These are phyloP conservation scores for Hydnum rufescens DNA, from an alignment of 768 basidiomycete genomes.

Conservation along the genomic window DNA sequence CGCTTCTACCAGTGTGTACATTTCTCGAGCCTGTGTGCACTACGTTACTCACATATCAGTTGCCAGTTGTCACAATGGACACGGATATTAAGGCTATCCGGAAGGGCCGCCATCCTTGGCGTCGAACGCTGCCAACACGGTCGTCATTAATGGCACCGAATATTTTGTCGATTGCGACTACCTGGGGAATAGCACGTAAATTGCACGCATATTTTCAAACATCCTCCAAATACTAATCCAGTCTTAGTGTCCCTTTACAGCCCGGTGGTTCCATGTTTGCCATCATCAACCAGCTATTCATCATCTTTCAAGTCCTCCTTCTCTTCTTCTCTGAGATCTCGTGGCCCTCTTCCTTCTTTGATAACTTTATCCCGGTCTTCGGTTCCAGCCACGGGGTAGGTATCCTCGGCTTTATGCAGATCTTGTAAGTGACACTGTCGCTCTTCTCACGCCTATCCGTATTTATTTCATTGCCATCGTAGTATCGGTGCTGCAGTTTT, in stretches of 20 bases:
- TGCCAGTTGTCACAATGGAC: conserved; percentile 37
- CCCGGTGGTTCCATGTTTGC: conserved; percentile 85
- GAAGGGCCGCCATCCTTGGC: not conserved
- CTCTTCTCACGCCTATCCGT: not conserved
- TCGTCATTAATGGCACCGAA: conserved; percentile 28
- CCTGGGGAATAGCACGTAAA: conserved; percentile 48
- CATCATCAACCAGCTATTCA: conserved; percentile 68
- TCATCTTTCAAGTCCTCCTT: conserved; percentile 65
- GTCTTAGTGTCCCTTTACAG: conserved; percentile 52
- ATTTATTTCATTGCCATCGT: not conserved
- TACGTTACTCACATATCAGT: not conserved
- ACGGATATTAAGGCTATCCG: conserved; percentile 13
- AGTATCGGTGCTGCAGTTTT: conserved; percentile 34
- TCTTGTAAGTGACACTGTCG: conserved; percentile 33
- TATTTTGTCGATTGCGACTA: conserved; percentile 43
- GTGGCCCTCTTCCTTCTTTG: conserved; percentile 62
- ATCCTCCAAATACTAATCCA: not conserved
- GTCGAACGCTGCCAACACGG: conserved; percentile 20
- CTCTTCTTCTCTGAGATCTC: conserved; percentile 70
- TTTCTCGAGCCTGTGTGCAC: not conserved
- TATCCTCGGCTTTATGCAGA: conserved; percentile 71
- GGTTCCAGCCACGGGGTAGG: conserved; percentile 73
- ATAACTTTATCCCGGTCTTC: conserved; percentile 69
- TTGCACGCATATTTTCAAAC: not conserved
- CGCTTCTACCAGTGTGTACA: conserved; percentile 20